Conservation (phyloP, 192 early-diverging fungal species). For the Linderina pennispora region DNA sequence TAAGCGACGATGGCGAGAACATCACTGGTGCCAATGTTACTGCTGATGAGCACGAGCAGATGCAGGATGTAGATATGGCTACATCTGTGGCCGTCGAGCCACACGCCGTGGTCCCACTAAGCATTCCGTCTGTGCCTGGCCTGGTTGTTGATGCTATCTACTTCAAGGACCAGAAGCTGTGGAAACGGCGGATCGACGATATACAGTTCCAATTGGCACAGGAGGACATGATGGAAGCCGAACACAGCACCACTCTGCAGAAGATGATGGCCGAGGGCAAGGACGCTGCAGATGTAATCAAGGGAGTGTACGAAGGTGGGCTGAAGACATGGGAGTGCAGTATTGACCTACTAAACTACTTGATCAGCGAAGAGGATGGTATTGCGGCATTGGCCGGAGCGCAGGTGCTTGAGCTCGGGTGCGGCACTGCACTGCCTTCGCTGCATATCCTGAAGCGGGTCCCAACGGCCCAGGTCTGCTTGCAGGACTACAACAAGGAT, state of each 20-base stretch:
- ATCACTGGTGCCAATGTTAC: not conserved
- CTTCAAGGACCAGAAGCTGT: conserved; percentile 36
- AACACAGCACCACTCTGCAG: conserved; percentile 19
- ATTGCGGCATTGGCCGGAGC: not conserved
- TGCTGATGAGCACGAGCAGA: not conserved
- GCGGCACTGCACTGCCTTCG: conserved; percentile 82
- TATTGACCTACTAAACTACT: conserved; percentile 72
- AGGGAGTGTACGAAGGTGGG: conserved; percentile 91
- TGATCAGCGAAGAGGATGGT: conserved; percentile 29
- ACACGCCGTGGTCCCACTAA: conserved; percentile 18
- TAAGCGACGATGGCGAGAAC: conserved; percentile 15
- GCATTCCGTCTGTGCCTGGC: conserved; percentile 24
- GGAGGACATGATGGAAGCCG: conserved; percentile 57
- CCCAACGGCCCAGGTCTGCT: conserved; percentile 54
- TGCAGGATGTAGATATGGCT: not conserved
- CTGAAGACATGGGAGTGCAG: conserved; percentile 98
- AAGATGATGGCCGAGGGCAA: conserved; percentile 26
- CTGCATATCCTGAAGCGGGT: conserved; percentile 60
- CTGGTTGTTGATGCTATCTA: conserved; percentile 37
- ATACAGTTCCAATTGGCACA: conserved; percentile 79
- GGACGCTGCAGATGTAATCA: conserved; percentile 64
- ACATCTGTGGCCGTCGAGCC: conserved; percentile 1
- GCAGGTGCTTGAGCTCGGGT: conserved; percentile 65
- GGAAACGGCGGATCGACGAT: conserved; percentile 70
- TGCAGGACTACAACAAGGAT: conserved; percentile 93